Evolutionary conservation across 257 asterid genomes (phyloP), one percentile per base, ranked within the genome.

Genomic region (Ligustrum vulgare): DNA sequence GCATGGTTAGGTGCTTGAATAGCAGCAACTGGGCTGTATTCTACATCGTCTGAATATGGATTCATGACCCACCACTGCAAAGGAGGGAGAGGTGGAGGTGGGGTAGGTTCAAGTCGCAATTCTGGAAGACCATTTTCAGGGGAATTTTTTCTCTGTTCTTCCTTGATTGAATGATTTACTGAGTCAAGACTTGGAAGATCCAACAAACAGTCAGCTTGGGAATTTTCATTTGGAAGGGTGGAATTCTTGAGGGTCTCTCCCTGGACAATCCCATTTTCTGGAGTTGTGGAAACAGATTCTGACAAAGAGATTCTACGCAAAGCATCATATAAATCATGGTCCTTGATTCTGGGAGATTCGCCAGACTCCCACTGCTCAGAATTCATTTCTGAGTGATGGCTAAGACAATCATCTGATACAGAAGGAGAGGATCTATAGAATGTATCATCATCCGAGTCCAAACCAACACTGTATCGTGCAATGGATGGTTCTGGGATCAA

Each of bases 301-400:
- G 88, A 72, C 82, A 91, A 77, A 22, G 97, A 89, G 80, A 89
- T 84, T 83, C 90, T 77, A 41, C 85, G 84, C 60, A 95, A 85
- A 67, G 91, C 77, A 84, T 87, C 92, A 75, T 90, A 95, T 72
- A 93, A 72, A 74, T 89, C 97, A 22, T 25, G 87, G 79, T 95
- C 91, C 88, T 91, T 87, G 84, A 81, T 63, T 78, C 82, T 85
- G 41, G 94, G 88, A 77, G 97, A 86, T 72, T 83, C 96, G 51
- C 88, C 87, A 20, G 91, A 84, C 77, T 93, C 98, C 98, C 99
- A 95, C 74, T 78, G 89, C 84, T 91, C 98, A 31, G 97, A 91
- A 86, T 88, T 88, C 36, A 94, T 89, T 51, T 91, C 97, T 1
- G 93, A 91, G 74, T 71, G 89, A 79, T 71, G 83, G 81, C 98